Conservation (phyloP, 441 rosid species). For the Brassica hybrid region DNA sequence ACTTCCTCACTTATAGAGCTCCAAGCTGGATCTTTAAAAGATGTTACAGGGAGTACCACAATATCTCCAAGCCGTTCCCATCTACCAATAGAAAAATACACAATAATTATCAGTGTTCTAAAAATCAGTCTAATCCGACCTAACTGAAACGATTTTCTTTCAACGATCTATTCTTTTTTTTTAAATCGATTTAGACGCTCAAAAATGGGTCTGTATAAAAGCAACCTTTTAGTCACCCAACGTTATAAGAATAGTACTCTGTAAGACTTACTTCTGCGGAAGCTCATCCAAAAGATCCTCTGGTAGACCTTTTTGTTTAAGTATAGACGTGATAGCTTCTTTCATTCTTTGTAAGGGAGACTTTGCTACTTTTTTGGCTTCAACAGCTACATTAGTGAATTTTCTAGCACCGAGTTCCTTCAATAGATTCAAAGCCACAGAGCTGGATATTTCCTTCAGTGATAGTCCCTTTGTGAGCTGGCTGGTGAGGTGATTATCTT, state of each 20-base stretch:
- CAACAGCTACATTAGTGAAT: slow-evolving; percentile 56
- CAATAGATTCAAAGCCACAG: slow-evolving; percentile 62
- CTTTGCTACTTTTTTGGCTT: slow-evolving; percentile 61
- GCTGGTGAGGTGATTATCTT: slow-evolving; percentile 35
- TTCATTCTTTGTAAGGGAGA: slow-evolving; percentile 70
- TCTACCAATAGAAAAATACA: slow-evolving; percentile 48
- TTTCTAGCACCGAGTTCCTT: slow-evolving; percentile 64
- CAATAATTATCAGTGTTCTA: not conserved
- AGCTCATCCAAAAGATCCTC: slow-evolving; percentile 68
- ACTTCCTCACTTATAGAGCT: slow-evolving; percentile 70
- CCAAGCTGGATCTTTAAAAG: slow-evolving; percentile 86
- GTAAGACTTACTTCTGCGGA: slow-evolving; percentile 68
- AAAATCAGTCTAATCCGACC: no score
- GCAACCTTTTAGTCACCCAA: no score
- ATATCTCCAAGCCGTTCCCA: slow-evolving; percentile 96
- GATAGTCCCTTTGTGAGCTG: slow-evolving; percentile 41
- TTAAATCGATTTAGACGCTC: no score
- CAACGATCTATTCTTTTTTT: no score
- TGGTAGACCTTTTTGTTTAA: slow-evolving; percentile 60
- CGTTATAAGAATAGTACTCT: no score
- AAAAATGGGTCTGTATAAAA: no score
- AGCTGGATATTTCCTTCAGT: slow-evolving; percentile 53
- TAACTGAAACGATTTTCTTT: no score
- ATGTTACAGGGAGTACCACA: slow-evolving; percentile 59
- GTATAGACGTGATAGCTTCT: slow-evolving; percentile 60